Conservation (phyloP, 768 basidiomycete species). For the Termitomyces bulborhizus region DNA sequence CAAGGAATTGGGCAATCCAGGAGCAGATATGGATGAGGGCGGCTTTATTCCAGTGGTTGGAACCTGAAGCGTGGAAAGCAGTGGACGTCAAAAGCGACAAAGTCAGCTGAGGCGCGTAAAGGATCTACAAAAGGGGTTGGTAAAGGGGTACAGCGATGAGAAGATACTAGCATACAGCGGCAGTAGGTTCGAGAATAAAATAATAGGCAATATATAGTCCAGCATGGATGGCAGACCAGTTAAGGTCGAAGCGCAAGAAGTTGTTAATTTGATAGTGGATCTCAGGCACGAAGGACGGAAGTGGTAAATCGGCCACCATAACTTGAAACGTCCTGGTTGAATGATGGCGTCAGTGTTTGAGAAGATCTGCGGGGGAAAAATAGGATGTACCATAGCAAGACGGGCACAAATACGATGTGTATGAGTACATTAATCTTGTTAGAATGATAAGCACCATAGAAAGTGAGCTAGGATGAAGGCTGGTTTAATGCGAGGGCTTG, state of each 20-base stretch:
- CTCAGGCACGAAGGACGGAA: constrained; percentile 49
- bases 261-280: constrained; percentile 48
- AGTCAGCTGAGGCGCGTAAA: constrained; percentile 73
- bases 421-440: constrained; percentile 80
- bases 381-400: constrained; percentile 65
- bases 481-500: constrained; percentile 2
- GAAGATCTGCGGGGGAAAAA: neutral
- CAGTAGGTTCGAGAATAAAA: constrained; percentile 70
- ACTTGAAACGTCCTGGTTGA: constrained; percentile 53
- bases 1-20: constrained; percentile 92
- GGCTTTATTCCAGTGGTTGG: constrained; percentile 51
- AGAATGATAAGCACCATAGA: constrained; percentile 91
- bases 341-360: constrained; percentile 1
- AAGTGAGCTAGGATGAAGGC: constrained; percentile 55
- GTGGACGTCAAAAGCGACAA: constrained; percentile 66
- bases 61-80: constrained; percentile 43
- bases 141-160: neutral
- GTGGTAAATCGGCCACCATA: constrained; percentile 42
- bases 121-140: constrained; percentile 38
- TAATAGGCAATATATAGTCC: constrained; percentile 70
- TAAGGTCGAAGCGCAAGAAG: constrained; percentile 66
- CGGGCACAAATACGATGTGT: constrained; percentile 81
- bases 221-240: constrained; percentile 54
- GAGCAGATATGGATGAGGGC: constrained; percentile 51
- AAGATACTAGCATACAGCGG: constrained; percentile 56